Evolutionary conservation across 768 basidiomycete genomes (phyloP), one percentile per base, ranked within the genome.

Genomic region (Kwoniella sp.): DNA sequence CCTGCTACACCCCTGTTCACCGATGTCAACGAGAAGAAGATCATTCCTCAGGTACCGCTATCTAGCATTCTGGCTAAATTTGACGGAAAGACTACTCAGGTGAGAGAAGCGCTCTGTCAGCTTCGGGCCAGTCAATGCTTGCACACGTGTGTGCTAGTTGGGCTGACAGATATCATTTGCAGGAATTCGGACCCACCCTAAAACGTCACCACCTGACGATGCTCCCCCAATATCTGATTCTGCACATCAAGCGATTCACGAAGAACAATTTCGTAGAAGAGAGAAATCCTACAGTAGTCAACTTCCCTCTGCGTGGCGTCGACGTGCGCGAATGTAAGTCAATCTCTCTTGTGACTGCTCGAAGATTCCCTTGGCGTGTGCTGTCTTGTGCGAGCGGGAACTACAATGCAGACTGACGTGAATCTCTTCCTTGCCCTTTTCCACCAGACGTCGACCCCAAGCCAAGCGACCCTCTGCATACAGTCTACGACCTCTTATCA

Each of bases 1-100:
- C 96, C 96, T 20, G 91, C 96, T 0, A 93, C 93, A n/a, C 96
- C 95, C 17, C 83, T 99, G 41, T 99, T 98, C 82, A 95, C 97
- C 82, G 94, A 97, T 77, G 83, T 90, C 3, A 86, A 95, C 52
- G 93, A 96, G 83, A 96, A 96, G 83, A 97, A 98, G 80, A 98
- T 99, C 79, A 96, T 98, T 69, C 96, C 96, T 31, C 96, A 99
- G 85, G 92, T 96, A 66, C 90, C 89, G 52, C 88, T 99, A 63
- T 87, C 93, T 64, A 88, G 89, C 12, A 89, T 98, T 29, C 85
- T 98, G 25, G 86, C 90, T 22, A 99, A 99, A 82, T 99, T 93
- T 81, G 92, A 98, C 81, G 96, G 96, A 15, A 84, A 83, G 70
- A 91, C 90, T 2, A 90, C 93, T 17, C 92, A 94, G 84, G 92